phyloP scores from a whole-genome alignment of 148 eudicot species.

The Salicornia ramosissima region DNA sequence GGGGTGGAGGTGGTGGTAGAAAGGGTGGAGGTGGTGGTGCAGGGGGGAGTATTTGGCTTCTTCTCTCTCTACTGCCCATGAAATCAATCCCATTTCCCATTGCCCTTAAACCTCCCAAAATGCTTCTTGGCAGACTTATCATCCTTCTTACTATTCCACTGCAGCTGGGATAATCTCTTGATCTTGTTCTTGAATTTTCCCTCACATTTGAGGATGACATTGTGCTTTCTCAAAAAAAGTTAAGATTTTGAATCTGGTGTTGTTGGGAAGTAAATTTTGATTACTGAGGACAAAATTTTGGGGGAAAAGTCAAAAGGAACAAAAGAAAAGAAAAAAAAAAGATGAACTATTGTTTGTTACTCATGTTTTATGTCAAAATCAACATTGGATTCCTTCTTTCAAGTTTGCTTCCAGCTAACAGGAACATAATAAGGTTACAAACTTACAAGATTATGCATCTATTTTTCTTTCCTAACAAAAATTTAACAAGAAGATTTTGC shows the following conservation, averaged over 20 bases:
- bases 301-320: conserved; percentile 9
- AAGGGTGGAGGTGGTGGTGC: conserved; percentile 27
- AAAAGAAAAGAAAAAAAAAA: not conserved
- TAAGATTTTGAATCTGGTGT: not conserved
- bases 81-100: conserved; percentile 54
- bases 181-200: conserved; percentile 33
- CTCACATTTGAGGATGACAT: conserved; percentile 33
- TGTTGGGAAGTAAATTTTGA: not conserved
- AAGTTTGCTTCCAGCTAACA: conserved; percentile 21
- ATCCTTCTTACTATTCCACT: conserved; percentile 42
- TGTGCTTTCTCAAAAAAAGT: not conserved
- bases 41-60: conserved; percentile 36
- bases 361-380: conserved; percentile 19
- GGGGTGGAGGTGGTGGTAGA: conserved; percentile 31
- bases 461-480: not conserved
- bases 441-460: conserved; percentile 15
- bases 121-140: conserved; percentile 65
- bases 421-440: conserved; percentile 5
- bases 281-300: not conserved
- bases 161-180: conserved; percentile 21
- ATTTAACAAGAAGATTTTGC: conserved; percentile 8
- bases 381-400: conserved; percentile 23
- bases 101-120: conserved; percentile 61
- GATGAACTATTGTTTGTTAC: conserved; percentile 13
- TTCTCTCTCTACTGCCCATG: conserved; percentile 38